These are phyloP conservation scores for Coniochaeta ligniaria DNA, from an alignment of 2,329 filamentous ascomycete genomes.

Conservation along the genomic window DNA sequence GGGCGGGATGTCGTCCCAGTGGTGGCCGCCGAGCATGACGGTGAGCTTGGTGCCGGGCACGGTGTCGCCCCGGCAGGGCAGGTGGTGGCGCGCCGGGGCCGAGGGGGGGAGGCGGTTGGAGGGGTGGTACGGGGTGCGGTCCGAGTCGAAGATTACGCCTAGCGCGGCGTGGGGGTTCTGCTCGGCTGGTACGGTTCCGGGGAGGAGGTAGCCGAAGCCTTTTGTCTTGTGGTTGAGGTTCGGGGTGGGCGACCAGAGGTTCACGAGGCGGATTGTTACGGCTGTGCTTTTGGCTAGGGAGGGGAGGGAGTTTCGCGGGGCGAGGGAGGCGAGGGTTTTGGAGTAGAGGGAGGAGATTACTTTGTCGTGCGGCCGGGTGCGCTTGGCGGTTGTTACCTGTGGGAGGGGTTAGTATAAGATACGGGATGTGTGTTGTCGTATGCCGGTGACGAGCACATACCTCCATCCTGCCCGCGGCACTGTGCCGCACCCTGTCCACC, in stretches of 20 bases:
- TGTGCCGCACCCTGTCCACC: constrained; percentile 39
- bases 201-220: constrained; percentile 91
- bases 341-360: constrained; percentile 59
- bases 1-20: constrained; percentile 57
- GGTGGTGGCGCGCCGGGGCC: constrained; percentile 2
- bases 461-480: constrained; percentile 28
- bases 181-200: constrained; percentile 42
- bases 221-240: constrained; percentile 51
- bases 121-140: constrained; percentile 36
- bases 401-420: constrained; percentile 11
- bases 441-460: constrained; percentile 30
- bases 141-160: constrained; percentile 87
- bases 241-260: constrained; percentile 70
- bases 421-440: too few relatives aligned
- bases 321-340: constrained; percentile 32
- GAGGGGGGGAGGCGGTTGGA: constrained; percentile 8
- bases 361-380: constrained; percentile 37
- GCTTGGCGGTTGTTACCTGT: constrained; percentile 8
- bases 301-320: constrained; percentile 29
- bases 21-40: constrained; percentile 91
- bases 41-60: constrained; percentile 72
- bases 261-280: constrained; percentile 86
- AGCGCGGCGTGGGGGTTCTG: constrained; percentile 38
- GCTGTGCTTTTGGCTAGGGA: constrained; percentile 49
- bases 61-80: constrained; percentile 38